These are phyloP conservation scores for Ustilaginoidea virens DNA, from an alignment of 2,329 filamentous ascomycete species.

Conservation along the genomic window DNA sequence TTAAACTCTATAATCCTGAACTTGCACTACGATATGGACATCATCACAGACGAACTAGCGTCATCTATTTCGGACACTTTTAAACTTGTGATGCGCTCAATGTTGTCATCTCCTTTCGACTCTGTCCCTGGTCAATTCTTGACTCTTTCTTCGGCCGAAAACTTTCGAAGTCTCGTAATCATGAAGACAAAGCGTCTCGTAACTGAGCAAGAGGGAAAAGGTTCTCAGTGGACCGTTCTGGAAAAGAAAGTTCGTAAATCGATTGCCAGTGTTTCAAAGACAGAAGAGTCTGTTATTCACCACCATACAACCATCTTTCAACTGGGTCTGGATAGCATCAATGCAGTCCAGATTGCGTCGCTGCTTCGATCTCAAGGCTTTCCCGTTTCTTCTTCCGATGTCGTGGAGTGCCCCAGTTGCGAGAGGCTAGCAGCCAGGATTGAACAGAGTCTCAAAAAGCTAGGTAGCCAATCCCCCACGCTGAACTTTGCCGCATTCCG, in stretches of 20 bases:
- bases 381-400: constrained; percentile 50
- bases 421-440: constrained; percentile 20
- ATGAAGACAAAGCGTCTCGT: neutral
- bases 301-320: constrained; percentile 62
- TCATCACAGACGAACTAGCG: constrained; percentile 14
- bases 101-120: constrained; percentile 14
- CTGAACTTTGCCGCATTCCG: constrained; percentile 27
- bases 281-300: constrained; percentile 32
- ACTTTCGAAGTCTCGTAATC: constrained; percentile 11
- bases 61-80: constrained; percentile 15
- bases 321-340: constrained; percentile 86
- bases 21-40: constrained; percentile 45
- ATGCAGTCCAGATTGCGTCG: constrained; percentile 62
- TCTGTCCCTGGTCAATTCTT: neutral
- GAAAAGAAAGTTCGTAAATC: constrained; percentile 39
- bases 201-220: neutral
- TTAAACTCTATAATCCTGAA: constrained; percentile 39
- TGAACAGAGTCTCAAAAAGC: constrained; percentile 5
- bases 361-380: constrained; percentile 45
- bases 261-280: constrained; percentile 42
- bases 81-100: constrained; percentile 12
- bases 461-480: neutral
- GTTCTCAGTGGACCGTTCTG: constrained; percentile 5
- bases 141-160: neutral
- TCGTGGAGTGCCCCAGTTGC: constrained; percentile 48